Evolutionary conservation across 2,329 filamentous ascomycete genomes (phyloP).

Genomic region (Mycosphaerella sp.): DNA sequence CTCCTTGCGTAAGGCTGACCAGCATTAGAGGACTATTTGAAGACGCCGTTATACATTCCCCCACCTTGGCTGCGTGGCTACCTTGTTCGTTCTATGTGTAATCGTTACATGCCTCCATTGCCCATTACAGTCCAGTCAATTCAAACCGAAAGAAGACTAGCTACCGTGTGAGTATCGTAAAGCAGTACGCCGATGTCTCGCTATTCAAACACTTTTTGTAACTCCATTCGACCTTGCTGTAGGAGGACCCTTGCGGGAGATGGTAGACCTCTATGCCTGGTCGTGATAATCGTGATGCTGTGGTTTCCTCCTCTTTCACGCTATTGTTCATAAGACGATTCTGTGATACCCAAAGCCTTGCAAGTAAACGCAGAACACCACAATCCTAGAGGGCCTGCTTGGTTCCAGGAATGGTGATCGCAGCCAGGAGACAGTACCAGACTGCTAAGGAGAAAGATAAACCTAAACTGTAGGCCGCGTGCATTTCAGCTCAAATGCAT

Average conservation of each 20-base stretch:
- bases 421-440: too few species aligned
- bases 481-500: neutral
- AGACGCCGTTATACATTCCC: too few species aligned
- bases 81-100: too few species aligned
- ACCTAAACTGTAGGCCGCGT: neutral
- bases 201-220: neutral
- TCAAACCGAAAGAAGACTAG: constrained; percentile 5
- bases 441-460: neutral
- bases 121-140: neutral
- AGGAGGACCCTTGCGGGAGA: constrained; percentile 10
- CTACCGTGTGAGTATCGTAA: constrained; percentile 7
- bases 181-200: constrained; percentile 8
- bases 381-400: neutral
- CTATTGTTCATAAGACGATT: neutral
- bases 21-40: too few species aligned
- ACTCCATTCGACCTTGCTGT: neutral
- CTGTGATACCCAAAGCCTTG: neutral
- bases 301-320: constrained; percentile 3
- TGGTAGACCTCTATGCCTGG: constrained; percentile 1
- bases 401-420: neutral
- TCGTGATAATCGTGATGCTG: constrained; percentile 1
- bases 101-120: too few species aligned
- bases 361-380: constrained; percentile 9
- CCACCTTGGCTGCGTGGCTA: too few species aligned
- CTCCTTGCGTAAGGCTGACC: too few species aligned